These are phyloP conservation scores for Hypoxylon lienhwacheense DNA, from an alignment of 495 filamentous ascomycete species.

Conservation along the genomic window DNA sequence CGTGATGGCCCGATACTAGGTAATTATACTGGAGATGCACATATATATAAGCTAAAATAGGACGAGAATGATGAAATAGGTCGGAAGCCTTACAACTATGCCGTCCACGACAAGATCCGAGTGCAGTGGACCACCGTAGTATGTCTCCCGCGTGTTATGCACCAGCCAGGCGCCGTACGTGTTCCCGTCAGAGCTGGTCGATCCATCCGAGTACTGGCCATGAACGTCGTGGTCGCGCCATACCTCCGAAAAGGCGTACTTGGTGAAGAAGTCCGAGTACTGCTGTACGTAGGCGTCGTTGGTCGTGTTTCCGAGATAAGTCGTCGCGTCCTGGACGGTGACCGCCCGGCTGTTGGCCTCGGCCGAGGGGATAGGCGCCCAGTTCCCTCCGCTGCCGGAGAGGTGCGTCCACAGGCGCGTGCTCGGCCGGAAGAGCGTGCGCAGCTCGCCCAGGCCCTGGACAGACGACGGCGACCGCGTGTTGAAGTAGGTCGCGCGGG, in stretches of 20 bases:
- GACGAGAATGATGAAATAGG: constrained; percentile 9
- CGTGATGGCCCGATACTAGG: constrained; percentile 58
- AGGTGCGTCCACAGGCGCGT: constrained; percentile 60
- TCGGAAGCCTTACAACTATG: constrained; percentile 55
- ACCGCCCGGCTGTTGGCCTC: constrained; percentile 45
- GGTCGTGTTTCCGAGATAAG: constrained; percentile 55
- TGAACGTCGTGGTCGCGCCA: constrained; percentile 59
- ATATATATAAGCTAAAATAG: background rate
- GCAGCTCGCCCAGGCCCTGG: constrained; percentile 57
- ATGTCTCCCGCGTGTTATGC: constrained; percentile 62
- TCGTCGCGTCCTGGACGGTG: constrained; percentile 60
- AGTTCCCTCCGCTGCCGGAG: constrained; percentile 52
- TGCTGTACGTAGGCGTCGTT: constrained; percentile 54
- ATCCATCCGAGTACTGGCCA: constrained; percentile 57
- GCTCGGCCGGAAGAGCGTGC: constrained; percentile 59
- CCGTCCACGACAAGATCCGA: constrained; percentile 61
- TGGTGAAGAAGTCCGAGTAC: constrained; percentile 61
- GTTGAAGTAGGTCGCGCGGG: constrained; percentile 57
- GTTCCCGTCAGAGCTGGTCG: constrained; percentile 48
- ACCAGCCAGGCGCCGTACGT: constrained; percentile 61
- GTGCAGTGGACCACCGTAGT: constrained; percentile 60
- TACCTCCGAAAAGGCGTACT: constrained; percentile 57
- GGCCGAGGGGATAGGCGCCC: constrained; percentile 54
- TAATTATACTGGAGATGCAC: constrained; percentile 34
- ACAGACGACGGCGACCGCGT: constrained; percentile 55